Percentiles rank a stretch among this genome's conserved stretches.
These are phyloP conservation scores for Monosporozyma solicola DNA, from an alignment of 805 yeast species.

Conservation along the genomic window DNA sequence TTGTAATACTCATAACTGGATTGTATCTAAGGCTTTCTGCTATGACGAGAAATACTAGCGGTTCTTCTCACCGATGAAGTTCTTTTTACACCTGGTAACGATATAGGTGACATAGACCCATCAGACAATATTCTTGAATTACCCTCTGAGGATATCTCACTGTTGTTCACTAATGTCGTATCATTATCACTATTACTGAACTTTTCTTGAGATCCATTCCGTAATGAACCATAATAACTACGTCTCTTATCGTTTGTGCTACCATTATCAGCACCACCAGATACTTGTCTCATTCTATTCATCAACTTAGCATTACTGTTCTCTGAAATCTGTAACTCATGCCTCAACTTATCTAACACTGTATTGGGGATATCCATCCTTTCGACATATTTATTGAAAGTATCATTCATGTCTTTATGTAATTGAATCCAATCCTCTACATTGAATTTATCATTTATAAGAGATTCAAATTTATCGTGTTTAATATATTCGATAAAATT, in stretches of 20 bases:
- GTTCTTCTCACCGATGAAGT: not conserved
- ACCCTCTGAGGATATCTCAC: not conserved
- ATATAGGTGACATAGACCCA: not conserved
- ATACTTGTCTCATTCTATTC: not conserved
- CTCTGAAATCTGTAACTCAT: not conserved
- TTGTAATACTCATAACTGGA: not conserved
- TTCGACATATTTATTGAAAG: not conserved
- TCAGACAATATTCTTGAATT: not conserved
- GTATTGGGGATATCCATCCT: not conserved
- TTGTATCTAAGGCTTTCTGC: not conserved
- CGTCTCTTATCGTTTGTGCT: not conserved
- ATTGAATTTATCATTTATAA: not conserved
- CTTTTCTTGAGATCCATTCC: not conserved
- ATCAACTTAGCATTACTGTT: not conserved
- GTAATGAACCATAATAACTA: not conserved
- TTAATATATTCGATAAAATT: not conserved
- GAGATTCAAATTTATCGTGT: not conserved
- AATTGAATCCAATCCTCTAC: not conserved
- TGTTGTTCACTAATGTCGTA: not conserved
- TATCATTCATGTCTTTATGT: not conserved
- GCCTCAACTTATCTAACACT: not conserved
- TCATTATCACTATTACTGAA: not conserved
- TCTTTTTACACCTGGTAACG: constrained; percentile 2
- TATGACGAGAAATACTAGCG: not conserved
- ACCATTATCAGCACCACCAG: not conserved